Evolutionary conservation across 2,329 filamentous ascomycete species (phyloP), one percentile per base, ranked within the genome.

Genomic region (Trichoderma koningii): DNA sequence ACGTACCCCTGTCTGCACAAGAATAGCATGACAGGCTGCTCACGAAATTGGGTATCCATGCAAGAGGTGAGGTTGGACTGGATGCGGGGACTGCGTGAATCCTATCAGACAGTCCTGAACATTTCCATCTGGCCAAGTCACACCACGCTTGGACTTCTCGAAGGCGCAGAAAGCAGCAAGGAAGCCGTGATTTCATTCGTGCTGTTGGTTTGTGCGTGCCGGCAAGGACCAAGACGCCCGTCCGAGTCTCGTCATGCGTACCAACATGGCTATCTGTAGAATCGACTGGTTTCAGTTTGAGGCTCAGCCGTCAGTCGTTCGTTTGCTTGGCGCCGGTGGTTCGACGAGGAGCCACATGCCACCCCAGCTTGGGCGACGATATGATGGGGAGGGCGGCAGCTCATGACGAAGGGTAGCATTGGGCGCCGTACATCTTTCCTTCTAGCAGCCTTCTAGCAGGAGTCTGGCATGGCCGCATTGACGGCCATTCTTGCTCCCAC

Each of bases 221-320:
- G 50, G 23, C 23, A 7, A 4, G 48, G 21, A 38, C 30, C 12
- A 5, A 2, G n/a, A n/a, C n/a, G 42, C 48, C 44, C 34, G 51
- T 53, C 48, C 14, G 48, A 23, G 41, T 44, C 34, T 14, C 10
- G 26, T 44, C 47, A 26, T 45, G n/a, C 21, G 21, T 26, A 17
- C 55, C 19, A 34, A 53, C 28, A 53, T 10, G 48, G 23, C 17
- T 3, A 34, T 34, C 17, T 12, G 41, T n/a, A 10, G 17, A 41
- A 5, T 5, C 17, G 23, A 28, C n/a, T n/a, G 47, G 3, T 19
- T 2, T 28, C 17, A 21, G 15, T 23, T n/a, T 26, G 38, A 62
- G 48, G 59, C 59, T 62, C 59, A 62, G 59, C 59, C 59, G 38
- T 62, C 59, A 62, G 59, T 53, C 59, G 59, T 45, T 53, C 48